A percentile compares a stretch with the other conserved stretches of the same genome.
Evolutionary conservation across 2,329 filamentous ascomycete genomes (phyloP).

Genomic region (Zymoseptoria brevis): DNA sequence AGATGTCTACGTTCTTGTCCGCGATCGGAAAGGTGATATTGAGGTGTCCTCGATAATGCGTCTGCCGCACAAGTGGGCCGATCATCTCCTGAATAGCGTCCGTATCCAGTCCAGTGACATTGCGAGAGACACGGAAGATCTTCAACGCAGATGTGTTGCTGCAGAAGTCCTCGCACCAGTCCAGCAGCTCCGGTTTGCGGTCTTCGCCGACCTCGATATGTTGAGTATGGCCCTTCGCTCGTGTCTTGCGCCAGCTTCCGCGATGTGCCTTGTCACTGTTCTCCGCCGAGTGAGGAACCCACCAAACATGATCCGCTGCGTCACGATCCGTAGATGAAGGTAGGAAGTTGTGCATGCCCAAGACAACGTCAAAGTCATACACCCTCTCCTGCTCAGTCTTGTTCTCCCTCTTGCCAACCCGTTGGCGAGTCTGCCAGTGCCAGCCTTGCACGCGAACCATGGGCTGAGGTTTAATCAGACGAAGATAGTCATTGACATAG

Average conservation of each 20-base stretch:
- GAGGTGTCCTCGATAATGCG: slow-evolving; percentile 59
- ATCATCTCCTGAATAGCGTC: slow-evolving; percentile 46
- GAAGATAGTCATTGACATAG: slow-evolving; percentile 21
- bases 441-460: slow-evolving; percentile 21
- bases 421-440: slow-evolving; percentile 18
- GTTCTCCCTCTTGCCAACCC: slow-evolving; percentile 15
- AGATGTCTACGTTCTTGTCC: slow-evolving; percentile 52
- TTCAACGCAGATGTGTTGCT: slow-evolving; percentile 51
- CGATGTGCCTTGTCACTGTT: slow-evolving; percentile 55
- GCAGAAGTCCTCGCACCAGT: slow-evolving; percentile 65
- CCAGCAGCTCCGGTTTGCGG: slow-evolving; percentile 37
- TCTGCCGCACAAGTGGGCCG: slow-evolving; percentile 50
- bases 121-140: slow-evolving; percentile 35
- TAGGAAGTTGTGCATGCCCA: slow-evolving; percentile 18
- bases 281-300: slow-evolving; percentile 39
- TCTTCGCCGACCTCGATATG: slow-evolving; percentile 39
- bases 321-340: slow-evolving; percentile 1
- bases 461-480: slow-evolving; percentile 16
- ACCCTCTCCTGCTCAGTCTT: slow-evolving; percentile 24
- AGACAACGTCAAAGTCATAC: slow-evolving; percentile 21
- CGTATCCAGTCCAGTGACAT: slow-evolving; percentile 55
- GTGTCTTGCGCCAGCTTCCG: slow-evolving; percentile 52
- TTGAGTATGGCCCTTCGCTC: slow-evolving; percentile 41
- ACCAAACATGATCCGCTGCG: slow-evolving; percentile 13
- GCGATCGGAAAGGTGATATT: slow-evolving; percentile 52